These are phyloP conservation scores for Inonotus obliquus DNA, from an alignment of 1,284 basidiomycete species.

Conservation along the genomic window DNA sequence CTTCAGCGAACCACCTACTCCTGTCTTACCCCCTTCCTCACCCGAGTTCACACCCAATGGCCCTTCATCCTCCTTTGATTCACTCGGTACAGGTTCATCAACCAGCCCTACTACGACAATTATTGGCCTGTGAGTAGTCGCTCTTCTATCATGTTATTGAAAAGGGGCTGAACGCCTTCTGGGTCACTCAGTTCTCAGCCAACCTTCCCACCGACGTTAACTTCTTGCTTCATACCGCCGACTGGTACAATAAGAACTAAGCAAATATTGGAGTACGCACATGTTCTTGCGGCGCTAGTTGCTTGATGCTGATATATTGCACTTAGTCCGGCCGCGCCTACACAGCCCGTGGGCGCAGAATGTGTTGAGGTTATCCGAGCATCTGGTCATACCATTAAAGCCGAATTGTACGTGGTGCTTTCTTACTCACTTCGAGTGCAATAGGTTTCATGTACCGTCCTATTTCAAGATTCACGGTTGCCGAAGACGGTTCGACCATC, in stretches of 20 bases:
- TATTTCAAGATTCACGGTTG: conserved; percentile 7
- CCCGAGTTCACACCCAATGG: conserved; percentile 2
- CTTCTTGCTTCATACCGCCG: conserved; percentile 8
- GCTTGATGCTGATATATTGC: neutral
- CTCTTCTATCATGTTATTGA: neutral
- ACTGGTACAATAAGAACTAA: conserved; percentile 5
- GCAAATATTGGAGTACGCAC: conserved; percentile 1
- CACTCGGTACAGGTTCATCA: conserved; percentile 1
- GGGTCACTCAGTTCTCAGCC: neutral
- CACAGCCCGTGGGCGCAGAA: conserved; percentile 10
- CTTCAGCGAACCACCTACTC: neutral
- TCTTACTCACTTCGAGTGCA: neutral
- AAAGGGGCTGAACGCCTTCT: no score
- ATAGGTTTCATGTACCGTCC: neutral
- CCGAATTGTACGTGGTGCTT: neutral
- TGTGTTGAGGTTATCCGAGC: conserved; percentile 8
- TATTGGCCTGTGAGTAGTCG: neutral
- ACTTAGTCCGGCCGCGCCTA: neutral
- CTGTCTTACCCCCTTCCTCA: neutral
- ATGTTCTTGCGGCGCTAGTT: neutral
- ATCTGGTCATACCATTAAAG: conserved; percentile 6
- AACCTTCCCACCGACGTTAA: conserved; percentile 11
- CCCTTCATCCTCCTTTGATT: conserved; percentile 14
- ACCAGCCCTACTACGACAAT: neutral
- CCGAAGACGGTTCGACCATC: conserved; percentile 7